These are phyloP conservation scores for Candida montana DNA, from an alignment of 805 yeast species.

Conservation along the genomic window DNA sequence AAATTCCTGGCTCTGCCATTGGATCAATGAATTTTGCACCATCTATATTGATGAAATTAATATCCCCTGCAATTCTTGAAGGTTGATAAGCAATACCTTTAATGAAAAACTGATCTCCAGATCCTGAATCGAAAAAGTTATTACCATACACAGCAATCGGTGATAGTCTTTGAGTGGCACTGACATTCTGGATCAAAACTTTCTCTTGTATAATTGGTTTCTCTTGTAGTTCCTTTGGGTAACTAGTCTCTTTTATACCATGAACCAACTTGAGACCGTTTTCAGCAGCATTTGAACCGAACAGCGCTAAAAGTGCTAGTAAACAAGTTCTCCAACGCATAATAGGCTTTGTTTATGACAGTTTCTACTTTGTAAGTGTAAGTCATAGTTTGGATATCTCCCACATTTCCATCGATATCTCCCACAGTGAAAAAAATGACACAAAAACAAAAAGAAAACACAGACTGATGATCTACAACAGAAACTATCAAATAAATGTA, in stretches of 20 bases:
- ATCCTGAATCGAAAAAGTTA: conserved; percentile 67
- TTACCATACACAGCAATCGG: conserved; percentile 61
- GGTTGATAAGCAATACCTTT: conserved; percentile 88
- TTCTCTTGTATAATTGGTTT: neutral
- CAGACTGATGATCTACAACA: neutral
- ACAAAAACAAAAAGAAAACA: neutral
- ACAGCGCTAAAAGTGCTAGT: neutral
- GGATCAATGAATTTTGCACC: conserved; percentile 57
- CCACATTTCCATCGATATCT: no score
- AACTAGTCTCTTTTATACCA: neutral
- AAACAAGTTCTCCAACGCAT: neutral
- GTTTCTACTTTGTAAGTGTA: no score
- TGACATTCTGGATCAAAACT: no score
- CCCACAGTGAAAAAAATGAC: no score
- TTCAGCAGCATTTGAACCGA: neutral
- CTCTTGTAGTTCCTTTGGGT: neutral
- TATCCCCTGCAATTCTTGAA: conserved; percentile 38
- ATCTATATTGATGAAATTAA: conserved; percentile 15
- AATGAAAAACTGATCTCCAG: conserved; percentile 80
- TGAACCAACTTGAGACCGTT: neutral
- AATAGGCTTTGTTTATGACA: no score
- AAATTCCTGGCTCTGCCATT: conserved; percentile 59
- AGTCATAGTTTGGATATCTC: neutral
- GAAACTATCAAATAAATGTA: neutral
- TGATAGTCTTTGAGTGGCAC: conserved; percentile 15